Percentiles rank a stretch among this genome's conserved stretches.
Conservation (phyloP, 139 green algal species). For the Chlamydomonas sp. region DNA sequence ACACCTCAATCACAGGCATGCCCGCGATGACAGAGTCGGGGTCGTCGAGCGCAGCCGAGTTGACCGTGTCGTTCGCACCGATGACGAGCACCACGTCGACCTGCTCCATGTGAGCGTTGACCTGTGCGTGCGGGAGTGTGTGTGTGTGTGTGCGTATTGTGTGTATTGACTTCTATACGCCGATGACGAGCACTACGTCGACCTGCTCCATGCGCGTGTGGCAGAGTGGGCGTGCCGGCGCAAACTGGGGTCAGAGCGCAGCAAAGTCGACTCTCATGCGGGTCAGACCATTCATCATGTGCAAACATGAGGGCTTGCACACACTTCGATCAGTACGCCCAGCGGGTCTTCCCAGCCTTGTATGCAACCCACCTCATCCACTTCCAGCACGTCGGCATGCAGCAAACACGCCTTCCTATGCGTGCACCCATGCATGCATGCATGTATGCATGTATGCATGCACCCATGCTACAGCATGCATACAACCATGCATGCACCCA, state of each 20-base stretch:
- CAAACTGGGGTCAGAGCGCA: too few relatives aligned
- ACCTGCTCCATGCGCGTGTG: too few relatives aligned
- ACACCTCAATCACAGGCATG: conserved; percentile 63
- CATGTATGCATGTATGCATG: too few relatives aligned
- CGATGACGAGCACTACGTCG: too few relatives aligned
- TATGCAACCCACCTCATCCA: conserved; percentile 27
- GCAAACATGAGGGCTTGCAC: too few relatives aligned
- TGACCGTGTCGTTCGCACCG: conserved; percentile 82
- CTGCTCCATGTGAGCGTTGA: conserved; percentile 17
- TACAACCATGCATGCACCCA: too few relatives aligned
- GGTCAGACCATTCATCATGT: too few relatives aligned
- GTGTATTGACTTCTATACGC: neutral
- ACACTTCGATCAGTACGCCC: conserved; percentile 40
- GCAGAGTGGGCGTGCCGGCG: too few relatives aligned
- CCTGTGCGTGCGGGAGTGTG: neutral
- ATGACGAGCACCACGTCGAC: conserved; percentile 77
- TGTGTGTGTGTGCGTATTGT: neutral
- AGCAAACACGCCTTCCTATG: conserved; percentile 77
- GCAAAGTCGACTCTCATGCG: too few relatives aligned
- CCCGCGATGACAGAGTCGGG: conserved; percentile 68
- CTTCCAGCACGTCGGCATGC: conserved; percentile 54
- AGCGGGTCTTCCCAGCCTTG: too few relatives aligned
- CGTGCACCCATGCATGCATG: too few relatives aligned
- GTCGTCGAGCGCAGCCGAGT: conserved; percentile 78
- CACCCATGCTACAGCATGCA: too few relatives aligned